Conservation (phyloP, 164 flowering plant species). For the Tetrastigma voinierianum region DNA sequence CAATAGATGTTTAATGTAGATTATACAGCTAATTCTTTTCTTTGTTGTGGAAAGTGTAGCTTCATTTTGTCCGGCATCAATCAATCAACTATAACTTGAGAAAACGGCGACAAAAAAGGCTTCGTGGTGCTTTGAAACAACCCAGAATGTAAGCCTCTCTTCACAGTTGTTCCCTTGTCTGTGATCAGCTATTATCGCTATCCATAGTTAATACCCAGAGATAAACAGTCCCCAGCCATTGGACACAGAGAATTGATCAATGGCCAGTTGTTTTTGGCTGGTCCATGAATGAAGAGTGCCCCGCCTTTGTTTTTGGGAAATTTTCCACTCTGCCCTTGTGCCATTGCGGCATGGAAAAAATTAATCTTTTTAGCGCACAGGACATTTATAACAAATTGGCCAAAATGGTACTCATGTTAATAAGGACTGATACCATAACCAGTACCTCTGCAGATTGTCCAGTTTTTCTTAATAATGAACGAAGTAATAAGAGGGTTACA, state of each 20-base stretch:
- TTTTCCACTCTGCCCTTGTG: too few species aligned
- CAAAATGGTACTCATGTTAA: too few species aligned
- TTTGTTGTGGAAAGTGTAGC: constrained; percentile 27
- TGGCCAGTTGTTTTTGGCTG: too few species aligned
- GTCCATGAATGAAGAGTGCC: too few species aligned
- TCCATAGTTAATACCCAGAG: background rate
- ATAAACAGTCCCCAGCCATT: background rate
- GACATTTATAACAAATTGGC: too few species aligned
- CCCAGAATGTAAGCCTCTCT: constrained; percentile 29
- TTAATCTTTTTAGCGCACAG: too few species aligned
- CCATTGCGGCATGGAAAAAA: too few species aligned
- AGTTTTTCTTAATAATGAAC: too few species aligned
- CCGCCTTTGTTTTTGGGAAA: too few species aligned
- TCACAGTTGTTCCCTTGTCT: background rate
- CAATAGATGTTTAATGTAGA: background rate
- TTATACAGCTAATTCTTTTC: background rate
- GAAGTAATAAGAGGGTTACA: too few species aligned
- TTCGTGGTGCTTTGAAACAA: constrained; percentile 10
- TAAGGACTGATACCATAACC: too few species aligned
- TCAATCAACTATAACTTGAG: constrained; percentile 25
- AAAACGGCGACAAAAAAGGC: constrained; percentile 25
- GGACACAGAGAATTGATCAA: background rate
- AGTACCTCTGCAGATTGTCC: too few species aligned
- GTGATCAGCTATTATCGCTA: background rate
- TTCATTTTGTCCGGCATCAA: constrained; percentile 49